Base-by-base conservation (phyloP, 225 moss, liverwort and hornwort species). In the Takakia lepidozioides region DNA sequence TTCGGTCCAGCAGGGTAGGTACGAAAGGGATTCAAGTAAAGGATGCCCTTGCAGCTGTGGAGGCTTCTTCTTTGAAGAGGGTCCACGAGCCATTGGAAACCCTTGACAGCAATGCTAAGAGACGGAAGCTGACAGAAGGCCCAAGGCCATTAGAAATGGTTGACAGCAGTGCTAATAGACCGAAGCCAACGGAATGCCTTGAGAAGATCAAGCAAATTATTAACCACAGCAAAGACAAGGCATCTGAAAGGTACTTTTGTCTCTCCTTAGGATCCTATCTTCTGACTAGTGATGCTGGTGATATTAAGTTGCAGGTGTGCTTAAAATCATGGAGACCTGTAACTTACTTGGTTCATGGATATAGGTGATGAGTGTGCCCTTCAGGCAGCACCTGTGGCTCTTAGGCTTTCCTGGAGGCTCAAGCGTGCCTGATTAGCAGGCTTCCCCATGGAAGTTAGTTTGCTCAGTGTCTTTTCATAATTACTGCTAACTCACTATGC, bases 171-270 rank as follows among this genome's bases (percentile, higher is more conserved):
- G 64, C 56, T 26, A 81, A 68, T 49, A 43, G 59, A 54, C 57
- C n/a, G n/a, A n/a, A n/a, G n/a, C n/a, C n/a, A n/a, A n/a, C n/a
- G n/a, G n/a, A n/a, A n/a, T n/a, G n/a, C 55, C 25, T 38, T 43
- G 54, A 62, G 64, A 67, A 65, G 59, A 57, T 76, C 44, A 73
- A 84, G 67, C 55, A 59, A 54, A 48, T 53, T 45, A 48, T 46
- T 44, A 52, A 62, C 5, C 29, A 49, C 39, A 44, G 40, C 22
- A 52, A 18, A 45, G 70, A n/a, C 29, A 70, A 71, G 21, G n/a
- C 41, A n/a, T 27, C 47, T 2, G 74, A 55, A 54, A 80, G 80
- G 80, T 80, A 64, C 37, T 27, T 38, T 5, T 10, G 3, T 58
- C 19, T 26, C 24, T 17, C 25, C 13, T 25, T 13, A 27, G 25